Evolutionary conservation across 352 stramenopile species (phyloP).

Genomic region (Pythium aphanidermatum): DNA sequence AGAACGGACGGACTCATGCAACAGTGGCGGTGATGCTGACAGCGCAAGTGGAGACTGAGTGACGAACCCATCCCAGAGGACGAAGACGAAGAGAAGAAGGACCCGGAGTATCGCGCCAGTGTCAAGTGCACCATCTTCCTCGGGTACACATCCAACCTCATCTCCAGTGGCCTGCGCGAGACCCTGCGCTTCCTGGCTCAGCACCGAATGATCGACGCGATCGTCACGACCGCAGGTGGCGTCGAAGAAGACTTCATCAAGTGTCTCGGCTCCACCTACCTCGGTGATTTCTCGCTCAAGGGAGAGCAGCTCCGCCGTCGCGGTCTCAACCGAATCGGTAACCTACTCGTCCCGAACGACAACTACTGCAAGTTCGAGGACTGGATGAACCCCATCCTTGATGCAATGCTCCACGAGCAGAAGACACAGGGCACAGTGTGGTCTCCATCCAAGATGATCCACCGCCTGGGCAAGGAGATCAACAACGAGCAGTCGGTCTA

Average conservation of each 20-base stretch:
- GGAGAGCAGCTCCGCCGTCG: slow-evolving; percentile 90
- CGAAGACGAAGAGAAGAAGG: slow-evolving; percentile 88
- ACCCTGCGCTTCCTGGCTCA: slow-evolving; percentile 97
- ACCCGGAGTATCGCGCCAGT: slow-evolving; percentile 65
- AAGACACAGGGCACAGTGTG: slow-evolving; percentile 86
- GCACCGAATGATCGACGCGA: slow-evolving; percentile 98
- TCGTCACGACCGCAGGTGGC: slow-evolving; percentile 91
- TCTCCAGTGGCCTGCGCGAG: slow-evolving; percentile 97
- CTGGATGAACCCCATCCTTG: slow-evolving; percentile 95
- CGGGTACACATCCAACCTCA: slow-evolving; percentile 99
- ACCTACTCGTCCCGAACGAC: slow-evolving; percentile 99
- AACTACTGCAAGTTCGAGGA: slow-evolving; percentile 99
- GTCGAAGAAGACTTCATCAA: slow-evolving; percentile 99
- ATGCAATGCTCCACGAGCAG: slow-evolving; percentile 98
- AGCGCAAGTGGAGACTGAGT: slow-evolving; percentile 94
- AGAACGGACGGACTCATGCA: background rate
- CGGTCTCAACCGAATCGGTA: slow-evolving; percentile 99
- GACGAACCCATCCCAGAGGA: slow-evolving; percentile 91
- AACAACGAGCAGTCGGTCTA: slow-evolving; percentile 98
- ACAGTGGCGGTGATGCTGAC: slow-evolving; percentile 1
- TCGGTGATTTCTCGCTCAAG: slow-evolving; percentile 97
- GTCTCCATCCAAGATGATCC: slow-evolving; percentile 98
- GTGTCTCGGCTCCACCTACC: slow-evolving; percentile 97
- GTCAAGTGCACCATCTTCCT: slow-evolving; percentile 99
- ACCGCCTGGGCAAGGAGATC: slow-evolving; percentile 95